These are phyloP conservation scores for Herpetomonas samuelpessoai DNA, from an alignment of 208 protist species.

Conservation along the genomic window DNA sequence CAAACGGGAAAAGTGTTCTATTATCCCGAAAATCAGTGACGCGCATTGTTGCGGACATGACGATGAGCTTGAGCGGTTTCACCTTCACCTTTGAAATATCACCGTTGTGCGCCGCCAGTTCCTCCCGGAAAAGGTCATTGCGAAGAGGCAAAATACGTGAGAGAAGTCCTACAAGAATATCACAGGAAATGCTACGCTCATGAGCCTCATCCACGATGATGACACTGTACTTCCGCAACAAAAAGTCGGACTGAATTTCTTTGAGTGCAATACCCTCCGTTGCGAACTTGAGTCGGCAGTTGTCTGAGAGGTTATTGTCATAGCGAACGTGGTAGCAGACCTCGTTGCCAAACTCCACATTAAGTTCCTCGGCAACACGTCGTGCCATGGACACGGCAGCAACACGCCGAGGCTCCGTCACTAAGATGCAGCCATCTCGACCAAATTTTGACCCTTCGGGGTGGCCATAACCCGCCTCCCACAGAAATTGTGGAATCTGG, in stretches of 20 bases:
- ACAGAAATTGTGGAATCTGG: constrained; percentile 93
- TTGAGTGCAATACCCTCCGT: constrained; percentile 99
- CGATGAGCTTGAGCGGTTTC: constrained; percentile 87
- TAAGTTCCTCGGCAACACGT: constrained; percentile 97
- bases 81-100: constrained; percentile 47
- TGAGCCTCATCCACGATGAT: constrained; percentile 99
- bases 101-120: constrained; percentile 49
- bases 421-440: constrained; percentile 83
- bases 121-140: constrained; percentile 82
- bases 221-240: constrained; percentile 95
- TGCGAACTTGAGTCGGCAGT: constrained; percentile 96
- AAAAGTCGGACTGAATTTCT: constrained; percentile 96
- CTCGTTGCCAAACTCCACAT: constrained; percentile 79
- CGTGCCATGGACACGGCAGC: constrained; percentile 98
- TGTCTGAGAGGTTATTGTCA: constrained; percentile 94
- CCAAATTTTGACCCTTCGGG: constrained; percentile 57
- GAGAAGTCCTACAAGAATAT: constrained; percentile 98
- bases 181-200: constrained; percentile 91
- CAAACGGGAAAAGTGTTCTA: constrained; percentile 91
- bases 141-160: constrained; percentile 97
- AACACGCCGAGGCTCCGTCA: constrained; percentile 99
- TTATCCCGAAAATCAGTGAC: constrained; percentile 95
- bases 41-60: constrained; percentile 94
- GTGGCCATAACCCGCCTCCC: constrained; percentile 90
- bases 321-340: constrained; percentile 98